These are phyloP conservation scores for Neurospora sp. DNA, from an alignment of 495 filamentous ascomycete genomes.

Conservation along the genomic window DNA sequence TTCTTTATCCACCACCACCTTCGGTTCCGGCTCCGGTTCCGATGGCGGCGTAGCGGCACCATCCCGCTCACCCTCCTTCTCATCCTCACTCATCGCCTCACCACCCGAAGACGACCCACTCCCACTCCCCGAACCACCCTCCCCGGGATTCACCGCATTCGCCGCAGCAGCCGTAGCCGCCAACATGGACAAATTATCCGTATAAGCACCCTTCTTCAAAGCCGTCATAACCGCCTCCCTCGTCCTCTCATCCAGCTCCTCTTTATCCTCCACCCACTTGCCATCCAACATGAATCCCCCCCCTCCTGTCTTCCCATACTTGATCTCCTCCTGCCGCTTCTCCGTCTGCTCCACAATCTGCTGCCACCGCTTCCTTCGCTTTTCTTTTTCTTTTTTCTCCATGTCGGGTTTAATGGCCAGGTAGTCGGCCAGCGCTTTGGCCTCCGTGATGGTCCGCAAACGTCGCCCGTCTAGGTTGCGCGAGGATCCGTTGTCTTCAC, in stretches of 20 bases:
- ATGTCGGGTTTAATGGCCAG: slow-evolving; percentile 93
- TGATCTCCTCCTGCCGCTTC: slow-evolving; percentile 67
- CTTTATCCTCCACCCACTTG: slow-evolving; percentile 88
- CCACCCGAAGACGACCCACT: slow-evolving; percentile 25
- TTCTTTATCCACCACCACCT: background rate
- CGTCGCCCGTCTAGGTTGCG: slow-evolving; percentile 89
- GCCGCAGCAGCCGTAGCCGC: background rate
- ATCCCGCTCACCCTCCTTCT: slow-evolving; percentile 24
- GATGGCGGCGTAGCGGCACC: slow-evolving; percentile 24
- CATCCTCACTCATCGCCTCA: slow-evolving; percentile 20
- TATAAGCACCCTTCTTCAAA: slow-evolving; percentile 56
- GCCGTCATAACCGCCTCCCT: slow-evolving; percentile 71
- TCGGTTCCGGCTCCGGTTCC: slow-evolving; percentile 15
- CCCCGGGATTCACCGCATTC: background rate
- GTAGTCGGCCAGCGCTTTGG: slow-evolving; percentile 90
- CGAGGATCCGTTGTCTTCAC: slow-evolving; percentile 77
- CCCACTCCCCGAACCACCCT: slow-evolving; percentile 25
- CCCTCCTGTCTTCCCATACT: slow-evolving; percentile 51
- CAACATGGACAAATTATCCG: slow-evolving; percentile 35
- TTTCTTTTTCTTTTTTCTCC: slow-evolving; percentile 85
- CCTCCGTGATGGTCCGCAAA: slow-evolving; percentile 83
- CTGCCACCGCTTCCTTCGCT: slow-evolving; percentile 69
- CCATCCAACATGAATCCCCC: slow-evolving; percentile 47
- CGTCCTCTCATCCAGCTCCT: slow-evolving; percentile 71
- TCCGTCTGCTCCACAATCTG: slow-evolving; percentile 76